phyloP scores from a whole-genome alignment of 768 basidiomycete species.

The Mycena leptocephala region DNA sequence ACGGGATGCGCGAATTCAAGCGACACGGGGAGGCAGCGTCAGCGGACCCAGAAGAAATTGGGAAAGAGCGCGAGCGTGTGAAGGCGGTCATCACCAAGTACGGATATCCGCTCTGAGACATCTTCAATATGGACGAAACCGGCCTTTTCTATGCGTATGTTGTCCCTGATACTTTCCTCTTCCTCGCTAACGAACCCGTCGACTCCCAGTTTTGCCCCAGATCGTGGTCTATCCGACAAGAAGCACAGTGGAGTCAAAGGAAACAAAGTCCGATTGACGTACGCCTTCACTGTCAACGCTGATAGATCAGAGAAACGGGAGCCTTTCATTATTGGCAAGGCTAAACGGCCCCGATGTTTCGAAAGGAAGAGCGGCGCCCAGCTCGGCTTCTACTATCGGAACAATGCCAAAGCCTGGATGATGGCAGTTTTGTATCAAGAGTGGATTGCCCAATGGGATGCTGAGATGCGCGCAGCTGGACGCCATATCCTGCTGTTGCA shows the following conservation, averaged over 20 bases:
- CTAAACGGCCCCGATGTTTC: constrained; percentile 46
- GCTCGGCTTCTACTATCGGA: constrained; percentile 53
- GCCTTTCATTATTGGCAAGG: constrained; percentile 52
- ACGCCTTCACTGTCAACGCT: constrained; percentile 53
- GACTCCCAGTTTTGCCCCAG: constrained; percentile 19
- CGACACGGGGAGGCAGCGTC: constrained; percentile 57
- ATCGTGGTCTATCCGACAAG: constrained; percentile 17
- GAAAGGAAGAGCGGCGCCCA: constrained; percentile 45
- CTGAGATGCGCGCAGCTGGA: not conserved
- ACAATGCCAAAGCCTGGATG: constrained; percentile 60
- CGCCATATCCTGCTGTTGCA: constrained; percentile 38
- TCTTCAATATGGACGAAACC: constrained; percentile 58
- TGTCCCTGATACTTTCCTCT: too few species aligned
- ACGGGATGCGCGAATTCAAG: constrained; percentile 45
- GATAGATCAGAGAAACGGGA: constrained; percentile 50
- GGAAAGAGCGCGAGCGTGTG: constrained; percentile 42
- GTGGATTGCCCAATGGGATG: constrained; percentile 44
- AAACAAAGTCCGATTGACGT: constrained; percentile 26
- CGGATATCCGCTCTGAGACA: constrained; percentile 47
- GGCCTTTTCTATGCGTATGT: constrained; percentile 41
- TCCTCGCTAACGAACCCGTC: constrained; percentile 14
- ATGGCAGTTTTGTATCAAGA: constrained; percentile 50
- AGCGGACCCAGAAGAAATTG: constrained; percentile 38
- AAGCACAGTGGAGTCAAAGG: constrained; percentile 21
- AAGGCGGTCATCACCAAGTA: constrained; percentile 44